A percentile compares a stretch with the other conserved stretches of the same genome.
Conservation (phyloP, 2,329 filamentous ascomycete species). For the Ophiostoma quercus region DNA sequence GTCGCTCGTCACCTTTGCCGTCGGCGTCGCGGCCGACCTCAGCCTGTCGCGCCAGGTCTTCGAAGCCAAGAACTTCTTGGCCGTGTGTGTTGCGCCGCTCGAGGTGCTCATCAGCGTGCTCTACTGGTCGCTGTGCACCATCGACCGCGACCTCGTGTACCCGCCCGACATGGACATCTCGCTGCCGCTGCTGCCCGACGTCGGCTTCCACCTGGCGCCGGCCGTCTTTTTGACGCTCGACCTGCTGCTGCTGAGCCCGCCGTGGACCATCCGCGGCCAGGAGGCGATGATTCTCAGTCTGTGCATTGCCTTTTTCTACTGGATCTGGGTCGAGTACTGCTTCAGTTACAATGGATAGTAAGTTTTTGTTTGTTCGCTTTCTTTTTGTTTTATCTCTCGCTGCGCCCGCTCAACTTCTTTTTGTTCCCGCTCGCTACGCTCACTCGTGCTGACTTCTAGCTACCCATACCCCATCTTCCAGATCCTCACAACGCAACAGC, state of each 20-base stretch:
- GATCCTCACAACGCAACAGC: slow-evolving; percentile 58
- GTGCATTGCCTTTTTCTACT: slow-evolving; percentile 60
- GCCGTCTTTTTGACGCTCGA: slow-evolving; percentile 60
- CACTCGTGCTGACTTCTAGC: slow-evolving; percentile 38
- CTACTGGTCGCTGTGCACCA: slow-evolving; percentile 64
- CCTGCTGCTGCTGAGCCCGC: slow-evolving; percentile 63
- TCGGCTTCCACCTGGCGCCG: slow-evolving; percentile 61
- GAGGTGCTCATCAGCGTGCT: slow-evolving; percentile 66
- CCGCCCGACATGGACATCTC: slow-evolving; percentile 47
- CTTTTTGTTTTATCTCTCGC: neutral
- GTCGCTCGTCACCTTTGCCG: slow-evolving; percentile 54
- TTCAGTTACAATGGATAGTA: slow-evolving; percentile 61
- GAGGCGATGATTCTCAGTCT: slow-evolving; percentile 55
- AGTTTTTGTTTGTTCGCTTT: slow-evolving; percentile 30
- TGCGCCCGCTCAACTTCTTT: neutral
- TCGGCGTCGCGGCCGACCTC: slow-evolving; percentile 61
- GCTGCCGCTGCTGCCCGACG: slow-evolving; percentile 45
- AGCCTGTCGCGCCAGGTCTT: slow-evolving; percentile 56
- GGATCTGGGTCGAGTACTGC: slow-evolving; percentile 72
- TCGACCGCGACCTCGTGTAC: slow-evolving; percentile 49
- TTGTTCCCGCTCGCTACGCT: neutral
- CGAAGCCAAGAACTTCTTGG: slow-evolving; percentile 60
- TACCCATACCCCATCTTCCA: slow-evolving; percentile 86
- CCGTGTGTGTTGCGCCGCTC: slow-evolving; percentile 61
- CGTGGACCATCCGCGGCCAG: slow-evolving; percentile 62